Evolutionary conservation across 306 rosid species (phyloP).

Genomic region (Quercus agrifolia): DNA sequence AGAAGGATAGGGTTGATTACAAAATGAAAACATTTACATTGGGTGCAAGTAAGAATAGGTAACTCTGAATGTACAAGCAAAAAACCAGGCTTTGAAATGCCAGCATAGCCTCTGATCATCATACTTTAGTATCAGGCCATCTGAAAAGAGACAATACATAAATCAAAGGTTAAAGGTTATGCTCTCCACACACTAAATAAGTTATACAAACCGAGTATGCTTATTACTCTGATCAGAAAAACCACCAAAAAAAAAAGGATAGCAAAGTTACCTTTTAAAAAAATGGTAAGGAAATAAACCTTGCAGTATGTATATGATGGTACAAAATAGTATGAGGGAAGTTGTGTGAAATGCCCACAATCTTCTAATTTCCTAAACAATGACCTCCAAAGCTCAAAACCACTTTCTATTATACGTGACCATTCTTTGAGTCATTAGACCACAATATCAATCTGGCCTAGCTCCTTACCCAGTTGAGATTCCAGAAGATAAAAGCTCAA

Average conservation of each 20-base stretch:
- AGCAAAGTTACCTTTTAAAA: too few relatives aligned
- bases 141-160: conserved; percentile 35
- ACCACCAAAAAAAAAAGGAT: background rate
- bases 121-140: conserved; percentile 33
- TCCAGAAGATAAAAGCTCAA: background rate
- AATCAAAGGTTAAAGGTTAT: background rate
- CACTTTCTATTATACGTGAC: background rate
- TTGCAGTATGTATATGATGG: background rate
- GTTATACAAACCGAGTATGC: background rate
- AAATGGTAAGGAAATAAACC: background rate
- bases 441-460: background rate
- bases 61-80: conserved; percentile 48
- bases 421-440: background rate
- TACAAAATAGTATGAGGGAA: background rate
- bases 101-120: conserved; percentile 49
- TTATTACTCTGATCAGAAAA: background rate
- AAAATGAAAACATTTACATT: too few relatives aligned
- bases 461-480: background rate
- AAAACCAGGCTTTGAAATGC: conserved; percentile 54
- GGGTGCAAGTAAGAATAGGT: conserved; percentile 45
- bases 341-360: background rate
- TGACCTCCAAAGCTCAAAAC: background rate
- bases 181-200: background rate
- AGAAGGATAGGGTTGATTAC: too few relatives aligned
- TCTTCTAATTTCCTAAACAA: background rate